Evolutionary conservation across 345 rosid species (phyloP).

Genomic region (Lumnitzera littorea): DNA sequence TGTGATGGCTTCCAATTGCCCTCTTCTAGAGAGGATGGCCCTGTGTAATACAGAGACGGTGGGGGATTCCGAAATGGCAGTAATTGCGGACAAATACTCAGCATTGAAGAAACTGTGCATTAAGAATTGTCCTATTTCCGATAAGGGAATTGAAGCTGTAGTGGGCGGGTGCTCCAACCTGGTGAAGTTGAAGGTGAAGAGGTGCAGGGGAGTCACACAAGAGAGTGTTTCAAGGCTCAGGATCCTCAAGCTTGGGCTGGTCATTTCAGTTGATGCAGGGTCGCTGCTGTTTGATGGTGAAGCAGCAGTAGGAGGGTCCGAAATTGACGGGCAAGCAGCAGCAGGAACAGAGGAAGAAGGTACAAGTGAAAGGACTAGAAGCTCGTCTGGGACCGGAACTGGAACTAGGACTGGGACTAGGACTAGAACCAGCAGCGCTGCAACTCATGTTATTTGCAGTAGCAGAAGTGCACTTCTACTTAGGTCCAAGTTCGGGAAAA

Average conservation of each 20-base stretch:
- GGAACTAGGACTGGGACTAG: too few species aligned
- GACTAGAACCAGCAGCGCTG: constrained; percentile 4
- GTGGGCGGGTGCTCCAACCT: constrained; percentile 29
- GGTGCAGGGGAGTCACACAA: constrained; percentile 27
- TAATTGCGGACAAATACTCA: constrained; percentile 24
- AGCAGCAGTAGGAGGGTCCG: not conserved
- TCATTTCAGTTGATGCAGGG: constrained; percentile 24
- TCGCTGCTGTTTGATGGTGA: constrained; percentile 14
- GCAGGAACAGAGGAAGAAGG: constrained; percentile 3
- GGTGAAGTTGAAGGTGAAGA: constrained; percentile 45
- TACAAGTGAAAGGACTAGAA: not conserved
- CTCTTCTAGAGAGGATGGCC: constrained; percentile 32
- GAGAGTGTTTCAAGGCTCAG: constrained; percentile 11
- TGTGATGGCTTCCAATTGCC: constrained; percentile 29
- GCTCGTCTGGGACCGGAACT: too few species aligned
- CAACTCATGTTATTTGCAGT: constrained; percentile 25
- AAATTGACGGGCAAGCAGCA: not conserved
- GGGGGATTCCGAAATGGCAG: constrained; percentile 27
- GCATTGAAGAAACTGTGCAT: constrained; percentile 45
- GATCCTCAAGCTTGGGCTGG: constrained; percentile 14
- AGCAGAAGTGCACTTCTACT: constrained; percentile 26
- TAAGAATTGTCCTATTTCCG: constrained; percentile 38
- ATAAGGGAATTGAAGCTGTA: constrained; percentile 26
- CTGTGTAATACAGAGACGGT: constrained; percentile 34
- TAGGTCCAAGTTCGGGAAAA: constrained; percentile 21